Conservation (phyloP, 2,329 filamentous ascomycete genomes). For the Dactylonectria estremocensis region DNA sequence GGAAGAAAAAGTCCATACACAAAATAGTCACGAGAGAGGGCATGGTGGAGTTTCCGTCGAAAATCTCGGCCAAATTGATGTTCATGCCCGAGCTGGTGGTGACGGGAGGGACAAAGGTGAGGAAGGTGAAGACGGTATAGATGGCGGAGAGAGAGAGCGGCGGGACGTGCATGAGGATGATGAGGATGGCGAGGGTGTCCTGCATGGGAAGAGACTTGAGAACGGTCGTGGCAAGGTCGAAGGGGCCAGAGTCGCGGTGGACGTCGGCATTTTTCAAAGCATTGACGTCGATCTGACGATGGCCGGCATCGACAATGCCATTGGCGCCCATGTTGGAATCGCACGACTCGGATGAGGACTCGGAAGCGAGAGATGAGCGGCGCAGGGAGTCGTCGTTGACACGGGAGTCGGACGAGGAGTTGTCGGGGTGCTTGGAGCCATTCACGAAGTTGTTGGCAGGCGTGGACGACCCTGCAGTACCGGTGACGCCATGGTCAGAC, state of each 20-base stretch:
- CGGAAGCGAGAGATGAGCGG: conserved; percentile 68
- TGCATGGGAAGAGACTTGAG: conserved; percentile 90
- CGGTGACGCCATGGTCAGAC: conserved; percentile 50
- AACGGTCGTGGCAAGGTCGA: conserved; percentile 88
- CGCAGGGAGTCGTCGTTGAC: conserved; percentile 60
- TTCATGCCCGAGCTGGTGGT: conserved; percentile 84
- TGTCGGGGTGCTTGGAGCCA: conserved; percentile 54
- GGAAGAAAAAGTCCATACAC: conserved; percentile 85
- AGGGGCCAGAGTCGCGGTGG: conserved; percentile 79
- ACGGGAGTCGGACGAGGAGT: conserved; percentile 58
- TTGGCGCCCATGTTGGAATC: conserved; percentile 56
- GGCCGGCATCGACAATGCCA: conserved; percentile 62
- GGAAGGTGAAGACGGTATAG: conserved; percentile 91
- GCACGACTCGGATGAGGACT: conserved; percentile 69
- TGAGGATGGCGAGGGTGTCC: conserved; percentile 96
- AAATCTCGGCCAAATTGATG: conserved; percentile 89
- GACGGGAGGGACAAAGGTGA: conserved; percentile 91
- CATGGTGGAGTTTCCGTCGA: conserved; percentile 88
- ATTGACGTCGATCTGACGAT: conserved; percentile 80
- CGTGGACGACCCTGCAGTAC: conserved; percentile 51
- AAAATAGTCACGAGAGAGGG: conserved; percentile 89
- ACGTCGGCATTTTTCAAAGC: conserved; percentile 77
- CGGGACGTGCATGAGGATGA: conserved; percentile 93
- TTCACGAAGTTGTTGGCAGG: conserved; percentile 51
- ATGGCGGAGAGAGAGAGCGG: conserved; percentile 90